phyloP scores from a whole-genome alignment of 345 rosid genomes.

The Reutealis trisperma region DNA sequence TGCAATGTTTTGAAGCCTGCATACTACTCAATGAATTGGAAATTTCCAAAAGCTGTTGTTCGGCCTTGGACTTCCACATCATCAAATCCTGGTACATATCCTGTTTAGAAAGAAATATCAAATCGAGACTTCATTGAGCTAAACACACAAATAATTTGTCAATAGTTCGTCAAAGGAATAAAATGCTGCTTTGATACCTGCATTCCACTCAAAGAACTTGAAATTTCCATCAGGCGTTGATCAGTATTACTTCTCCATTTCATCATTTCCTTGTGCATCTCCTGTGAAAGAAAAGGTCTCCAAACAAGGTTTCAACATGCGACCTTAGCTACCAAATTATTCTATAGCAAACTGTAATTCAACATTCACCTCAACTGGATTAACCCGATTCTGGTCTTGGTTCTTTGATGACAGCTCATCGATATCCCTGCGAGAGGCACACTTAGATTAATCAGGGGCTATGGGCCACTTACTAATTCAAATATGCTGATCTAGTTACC shows the following conservation, averaged over 20 bases:
- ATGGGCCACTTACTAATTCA: background rate
- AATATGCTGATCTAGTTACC: constrained; percentile 23
- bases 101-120: constrained; percentile 35
- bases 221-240: constrained; percentile 54
- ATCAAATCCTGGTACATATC: constrained; percentile 54
- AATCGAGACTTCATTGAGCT: background rate
- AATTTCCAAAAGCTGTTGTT: constrained; percentile 65
- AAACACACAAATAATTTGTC: background rate
- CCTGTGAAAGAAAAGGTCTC: constrained; percentile 36
- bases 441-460: background rate
- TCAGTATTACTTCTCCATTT: constrained; percentile 67
- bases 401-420: constrained; percentile 49
- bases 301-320: constrained; percentile 1
- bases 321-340: background rate
- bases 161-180: background rate
- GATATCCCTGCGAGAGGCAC: constrained; percentile 48
- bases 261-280: constrained; percentile 50
- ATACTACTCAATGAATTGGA: constrained; percentile 49
- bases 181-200: constrained; percentile 51
- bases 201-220: constrained; percentile 64
- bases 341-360: constrained; percentile 12
- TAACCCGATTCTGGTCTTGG: constrained; percentile 48
- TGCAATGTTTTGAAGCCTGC: constrained; percentile 57
- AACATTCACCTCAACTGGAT: constrained; percentile 53
- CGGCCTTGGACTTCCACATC: constrained; percentile 67